A percentile compares a stretch with the other conserved stretches of the same genome.
phyloP scores from a whole-genome alignment of 495 filamentous ascomycete genomes.

The Aspergillus conjunctus region DNA sequence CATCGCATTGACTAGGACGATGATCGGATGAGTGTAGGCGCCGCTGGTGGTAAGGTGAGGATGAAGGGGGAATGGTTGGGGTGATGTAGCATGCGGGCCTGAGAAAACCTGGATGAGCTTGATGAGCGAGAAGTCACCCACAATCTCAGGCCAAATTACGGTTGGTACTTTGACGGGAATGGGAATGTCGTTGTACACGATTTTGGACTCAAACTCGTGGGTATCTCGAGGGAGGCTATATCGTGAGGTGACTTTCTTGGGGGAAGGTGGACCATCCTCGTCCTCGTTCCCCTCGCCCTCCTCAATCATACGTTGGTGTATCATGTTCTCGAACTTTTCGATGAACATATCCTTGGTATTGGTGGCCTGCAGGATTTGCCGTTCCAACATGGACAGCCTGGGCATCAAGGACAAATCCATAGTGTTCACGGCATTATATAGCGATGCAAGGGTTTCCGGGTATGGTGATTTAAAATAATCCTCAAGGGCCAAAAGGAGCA shows the following conservation, averaged over 20 bases:
- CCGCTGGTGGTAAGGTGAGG: slow-evolving; percentile 93
- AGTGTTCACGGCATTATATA: slow-evolving; percentile 89
- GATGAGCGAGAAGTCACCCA: slow-evolving; percentile 96
- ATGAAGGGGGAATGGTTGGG: slow-evolving; percentile 86
- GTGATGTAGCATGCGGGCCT: slow-evolving; percentile 71
- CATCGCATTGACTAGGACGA: slow-evolving; percentile 61
- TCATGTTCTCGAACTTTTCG: slow-evolving; percentile 96
- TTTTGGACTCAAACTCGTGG: slow-evolving; percentile 93
- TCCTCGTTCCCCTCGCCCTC: slow-evolving; percentile 40
- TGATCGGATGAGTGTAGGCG: slow-evolving; percentile 58
- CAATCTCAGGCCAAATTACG: slow-evolving; percentile 89
- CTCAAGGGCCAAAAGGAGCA: slow-evolving; percentile 91
- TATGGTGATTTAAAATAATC: slow-evolving; percentile 95
- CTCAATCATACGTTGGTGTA: slow-evolving; percentile 63
- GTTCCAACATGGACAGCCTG: slow-evolving; percentile 77
- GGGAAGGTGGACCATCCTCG: slow-evolving; percentile 42
- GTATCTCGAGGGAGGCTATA: slow-evolving; percentile 86
- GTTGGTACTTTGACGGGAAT: slow-evolving; percentile 95
- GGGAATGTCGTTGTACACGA: slow-evolving; percentile 92
- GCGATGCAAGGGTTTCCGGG: slow-evolving; percentile 81
- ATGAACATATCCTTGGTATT: slow-evolving; percentile 96
- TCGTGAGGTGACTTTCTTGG: slow-evolving; percentile 46
- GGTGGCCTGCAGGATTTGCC: slow-evolving; percentile 82
- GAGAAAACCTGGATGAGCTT: slow-evolving; percentile 96
- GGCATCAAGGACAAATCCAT: slow-evolving; percentile 98